Evolutionary conservation across 345 rosid genomes (phyloP).

Genomic region (Syzygium grande): DNA sequence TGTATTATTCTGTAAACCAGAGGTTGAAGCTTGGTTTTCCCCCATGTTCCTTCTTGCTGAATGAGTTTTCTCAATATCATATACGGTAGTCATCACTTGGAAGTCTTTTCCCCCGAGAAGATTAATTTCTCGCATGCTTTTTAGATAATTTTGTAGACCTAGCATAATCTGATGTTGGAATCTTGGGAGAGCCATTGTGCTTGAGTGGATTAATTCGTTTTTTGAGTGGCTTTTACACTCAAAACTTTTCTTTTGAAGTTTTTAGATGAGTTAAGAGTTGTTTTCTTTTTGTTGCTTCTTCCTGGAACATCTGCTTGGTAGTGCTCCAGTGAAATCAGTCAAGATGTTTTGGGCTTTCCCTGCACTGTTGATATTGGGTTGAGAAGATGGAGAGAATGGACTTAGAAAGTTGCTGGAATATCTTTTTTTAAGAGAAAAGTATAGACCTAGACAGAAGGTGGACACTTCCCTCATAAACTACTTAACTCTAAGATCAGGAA

Average conservation of each 20-base stretch:
- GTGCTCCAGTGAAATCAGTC: background rate
- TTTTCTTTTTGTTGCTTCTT: too few species aligned
- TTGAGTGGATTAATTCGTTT: background rate
- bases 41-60: background rate
- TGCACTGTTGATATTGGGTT: too few species aligned
- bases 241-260: too few species aligned
- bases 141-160: background rate
- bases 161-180: background rate
- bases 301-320: background rate
- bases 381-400: background rate
- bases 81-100: background rate
- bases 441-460: background rate
- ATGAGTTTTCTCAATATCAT: background rate
- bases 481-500: background rate
- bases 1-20: background rate
- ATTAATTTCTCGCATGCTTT: background rate
- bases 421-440: background rate
- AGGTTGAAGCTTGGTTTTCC: background rate
- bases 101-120: background rate
- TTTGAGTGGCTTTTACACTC: background rate
- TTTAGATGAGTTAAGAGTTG: background rate
- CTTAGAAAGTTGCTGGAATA: background rate
- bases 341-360: background rate
- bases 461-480: background rate
- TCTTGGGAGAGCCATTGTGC: background rate